A percentile compares a stretch with the other conserved stretches of the same genome.
Conservation (phyloP, 306 rosid genomes). For the Adenanthera pavonina region DNA sequence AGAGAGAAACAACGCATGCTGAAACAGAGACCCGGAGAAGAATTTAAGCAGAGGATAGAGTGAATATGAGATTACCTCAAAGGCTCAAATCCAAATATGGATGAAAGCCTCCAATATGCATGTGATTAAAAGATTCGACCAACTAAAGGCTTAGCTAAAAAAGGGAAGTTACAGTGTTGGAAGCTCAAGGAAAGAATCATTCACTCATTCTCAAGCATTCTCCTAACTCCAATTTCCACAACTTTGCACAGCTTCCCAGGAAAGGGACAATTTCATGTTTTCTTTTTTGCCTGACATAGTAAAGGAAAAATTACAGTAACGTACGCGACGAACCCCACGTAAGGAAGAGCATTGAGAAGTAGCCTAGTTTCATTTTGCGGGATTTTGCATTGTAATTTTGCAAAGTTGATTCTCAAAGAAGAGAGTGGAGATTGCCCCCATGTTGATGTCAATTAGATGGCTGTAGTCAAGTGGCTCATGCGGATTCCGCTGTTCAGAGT, state of each 20-base stretch:
- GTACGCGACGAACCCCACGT: neutral
- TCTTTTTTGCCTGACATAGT: neutral
- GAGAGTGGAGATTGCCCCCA: neutral
- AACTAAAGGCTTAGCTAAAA: slow-evolving; percentile 9
- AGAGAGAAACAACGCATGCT: slow-evolving; percentile 4
- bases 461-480: neutral
- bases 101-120: slow-evolving; percentile 31
- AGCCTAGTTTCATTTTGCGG: neutral
- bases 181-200: slow-evolving; percentile 70
- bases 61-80: slow-evolving; percentile 44
- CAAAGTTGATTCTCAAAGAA: neutral
- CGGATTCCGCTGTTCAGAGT: neutral
- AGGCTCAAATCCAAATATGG: slow-evolving; percentile 26
- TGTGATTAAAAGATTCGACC: slow-evolving; percentile 28
- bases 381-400: neutral
- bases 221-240: slow-evolving; percentile 15
- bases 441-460: neutral
- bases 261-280: neutral
- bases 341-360: neutral
- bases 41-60: slow-evolving; percentile 28
- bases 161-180: slow-evolving; percentile 42
- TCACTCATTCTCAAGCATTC: slow-evolving; percentile 31
- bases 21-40: slow-evolving; percentile 8
- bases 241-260: slow-evolving; percentile 13
- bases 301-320: neutral